phyloP scores from a whole-genome alignment of 176 grass and related monocot genomes.

The Carex pumila region DNA sequence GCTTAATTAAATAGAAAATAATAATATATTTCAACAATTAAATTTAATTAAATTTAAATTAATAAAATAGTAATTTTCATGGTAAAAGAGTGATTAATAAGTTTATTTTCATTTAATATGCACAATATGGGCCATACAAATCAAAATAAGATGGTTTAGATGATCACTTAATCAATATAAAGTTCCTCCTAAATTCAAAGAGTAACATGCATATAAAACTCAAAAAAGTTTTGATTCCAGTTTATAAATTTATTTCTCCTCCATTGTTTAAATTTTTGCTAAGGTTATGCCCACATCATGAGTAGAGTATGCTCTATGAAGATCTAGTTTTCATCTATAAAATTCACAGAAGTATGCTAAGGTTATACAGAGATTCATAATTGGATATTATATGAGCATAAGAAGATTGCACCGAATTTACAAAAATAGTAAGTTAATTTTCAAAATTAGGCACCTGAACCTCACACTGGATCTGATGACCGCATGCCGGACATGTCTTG shows the following conservation, averaged over 20 bases:
- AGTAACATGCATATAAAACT: not conserved
- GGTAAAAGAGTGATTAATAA: not conserved
- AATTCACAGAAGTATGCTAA: not conserved
- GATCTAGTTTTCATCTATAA: not conserved
- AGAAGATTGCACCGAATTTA: not conserved
- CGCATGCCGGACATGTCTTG: constrained; percentile 71
- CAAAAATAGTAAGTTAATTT: not conserved
- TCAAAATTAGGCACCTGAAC: not conserved
- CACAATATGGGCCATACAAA: not conserved
- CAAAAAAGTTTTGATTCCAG: not conserved
- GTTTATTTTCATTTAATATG: not conserved
- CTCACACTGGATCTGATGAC: constrained; percentile 69
- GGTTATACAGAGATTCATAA: not conserved
- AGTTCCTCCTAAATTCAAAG: not conserved
- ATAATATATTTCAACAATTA: not conserved
- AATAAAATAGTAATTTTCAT: not conserved
- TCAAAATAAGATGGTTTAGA: not conserved
- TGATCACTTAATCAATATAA: not conserved
- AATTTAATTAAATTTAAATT: not conserved
- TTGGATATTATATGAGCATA: constrained; percentile 7
- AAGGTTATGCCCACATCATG: not conserved
- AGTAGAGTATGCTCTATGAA: not conserved
- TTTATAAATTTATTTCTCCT: not conserved
- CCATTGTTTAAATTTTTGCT: not conserved
- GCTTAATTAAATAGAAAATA: not conserved